A percentile compares a stretch with the other conserved stretches of the same genome.
Conservation (phyloP, 1,284 basidiomycete species). For the Irpex sp. region DNA sequence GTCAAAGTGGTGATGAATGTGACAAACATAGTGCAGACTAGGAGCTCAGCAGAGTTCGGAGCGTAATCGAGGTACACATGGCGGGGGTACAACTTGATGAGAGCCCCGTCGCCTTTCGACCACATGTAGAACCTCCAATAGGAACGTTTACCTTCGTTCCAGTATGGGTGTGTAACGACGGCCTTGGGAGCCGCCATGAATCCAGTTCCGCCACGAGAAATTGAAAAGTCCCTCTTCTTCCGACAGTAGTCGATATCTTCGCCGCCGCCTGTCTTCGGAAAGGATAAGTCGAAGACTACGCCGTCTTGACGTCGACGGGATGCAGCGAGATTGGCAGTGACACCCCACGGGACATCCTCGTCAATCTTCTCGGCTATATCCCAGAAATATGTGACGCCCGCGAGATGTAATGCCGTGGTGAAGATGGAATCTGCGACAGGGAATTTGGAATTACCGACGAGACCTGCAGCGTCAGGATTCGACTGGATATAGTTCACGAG, state of each 20-base stretch:
- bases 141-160: slow-evolving; percentile 43
- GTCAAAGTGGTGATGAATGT: slow-evolving; percentile 14
- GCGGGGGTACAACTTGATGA: slow-evolving; percentile 46
- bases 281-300: slow-evolving; percentile 40
- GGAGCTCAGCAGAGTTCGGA: slow-evolving; percentile 48
- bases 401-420: slow-evolving; percentile 50
- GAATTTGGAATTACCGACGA: slow-evolving; percentile 49
- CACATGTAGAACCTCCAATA: slow-evolving; percentile 58
- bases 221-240: slow-evolving; percentile 40
- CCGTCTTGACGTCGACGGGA: slow-evolving; percentile 43
- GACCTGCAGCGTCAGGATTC: slow-evolving; percentile 46
- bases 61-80: slow-evolving; percentile 40
- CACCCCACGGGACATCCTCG: slow-evolving; percentile 53
- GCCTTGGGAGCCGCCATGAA: slow-evolving; percentile 48
- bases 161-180: slow-evolving; percentile 54
- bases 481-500: slow-evolving; percentile 44
- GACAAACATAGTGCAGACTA: slow-evolving; percentile 27
- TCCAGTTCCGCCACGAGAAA: slow-evolving; percentile 33
- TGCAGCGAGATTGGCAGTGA: slow-evolving; percentile 54
- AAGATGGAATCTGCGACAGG: slow-evolving; percentile 46
- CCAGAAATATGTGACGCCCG: slow-evolving; percentile 60
- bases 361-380: slow-evolving; percentile 50
- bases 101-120: slow-evolving; percentile 52
- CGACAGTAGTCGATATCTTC: slow-evolving; percentile 61
- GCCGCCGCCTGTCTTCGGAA: slow-evolving; percentile 62